Base-by-base conservation (phyloP, 768 basidiomycete genomes). In the Podaxis rugospora region DNA sequence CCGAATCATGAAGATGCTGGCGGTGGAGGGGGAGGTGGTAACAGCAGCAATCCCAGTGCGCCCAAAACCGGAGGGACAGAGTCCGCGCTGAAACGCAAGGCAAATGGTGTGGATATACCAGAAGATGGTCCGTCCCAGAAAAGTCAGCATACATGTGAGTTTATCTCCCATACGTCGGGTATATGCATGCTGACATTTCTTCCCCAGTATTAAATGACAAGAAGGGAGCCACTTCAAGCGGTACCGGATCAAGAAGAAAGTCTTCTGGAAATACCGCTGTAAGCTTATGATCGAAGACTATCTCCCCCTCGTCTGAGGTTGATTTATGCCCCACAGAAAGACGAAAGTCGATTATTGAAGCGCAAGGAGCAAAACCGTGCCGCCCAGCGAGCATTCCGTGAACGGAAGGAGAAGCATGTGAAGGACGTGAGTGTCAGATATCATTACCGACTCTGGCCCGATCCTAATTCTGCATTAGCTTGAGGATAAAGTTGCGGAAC, bases 301-400 rank as follows among this genome's bases (percentile, higher is more conserved):
- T 40, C 36, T 55, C 53, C 51, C 42, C 55, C 46, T 25, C 13
- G 18, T 35, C 37, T 28, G n/a, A 59, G 59, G 47, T 16, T 42
- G 9, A 46, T 28, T 2, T 21, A 44, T 46, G 13, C 7, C 6
- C 49, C 51, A 76, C 66, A 69, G 36, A 79, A 91, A 74, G 92
- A 95, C 65, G 92, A 93, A 67, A 73, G 80, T 4, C 83, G 91
- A 23, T 74, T 93, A 4, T 63, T 91, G 64, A 95, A 96, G 70
- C 87, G 96, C 64, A 98, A 98, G 76, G 92, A 98, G 67, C 96
- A 98, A 75, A 99, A 99, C 67, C 82, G 96, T 58, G 94, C 95
- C 2, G 96, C 96, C 5, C 97, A 99, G 74, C 87, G 96, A 56
- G 96, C 96, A 1, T 99, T 99, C 79, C 80, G 96, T 58, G 97